These are phyloP conservation scores for Calonectria pteridis DNA, from an alignment of 2,329 filamentous ascomycete species.

Conservation along the genomic window DNA sequence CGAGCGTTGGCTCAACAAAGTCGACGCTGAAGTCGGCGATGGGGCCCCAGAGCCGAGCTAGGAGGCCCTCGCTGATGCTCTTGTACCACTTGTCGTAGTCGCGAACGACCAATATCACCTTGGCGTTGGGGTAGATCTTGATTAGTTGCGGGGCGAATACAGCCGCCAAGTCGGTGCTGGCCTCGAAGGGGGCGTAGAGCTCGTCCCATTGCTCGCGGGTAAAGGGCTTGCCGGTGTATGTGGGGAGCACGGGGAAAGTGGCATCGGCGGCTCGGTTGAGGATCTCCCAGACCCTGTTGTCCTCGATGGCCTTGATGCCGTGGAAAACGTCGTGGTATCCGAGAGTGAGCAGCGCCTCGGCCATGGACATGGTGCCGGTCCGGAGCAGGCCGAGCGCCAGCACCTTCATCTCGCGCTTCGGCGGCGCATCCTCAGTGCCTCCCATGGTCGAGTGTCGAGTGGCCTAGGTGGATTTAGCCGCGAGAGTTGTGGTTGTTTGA, in stretches of 20 bases:
- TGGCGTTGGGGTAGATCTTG: constrained; percentile 48
- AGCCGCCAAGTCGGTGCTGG: constrained; percentile 46
- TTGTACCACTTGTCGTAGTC: constrained; percentile 49
- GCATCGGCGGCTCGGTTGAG: constrained; percentile 48
- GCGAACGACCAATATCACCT: constrained; percentile 49
- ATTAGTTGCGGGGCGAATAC: constrained; percentile 47
- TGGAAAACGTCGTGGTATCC: constrained; percentile 52
- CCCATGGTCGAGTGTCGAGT: neutral
- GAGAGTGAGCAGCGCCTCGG: constrained; percentile 47
- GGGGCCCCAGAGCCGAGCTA: constrained; percentile 41
- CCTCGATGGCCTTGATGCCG: constrained; percentile 41
- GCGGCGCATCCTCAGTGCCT: neutral
- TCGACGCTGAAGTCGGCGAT: constrained; percentile 22
- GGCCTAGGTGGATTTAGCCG: too few relatives aligned
- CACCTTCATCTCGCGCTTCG: constrained; percentile 40
- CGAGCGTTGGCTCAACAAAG: constrained; percentile 48
- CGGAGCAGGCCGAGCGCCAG: constrained; percentile 48
- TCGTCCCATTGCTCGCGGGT: constrained; percentile 49
- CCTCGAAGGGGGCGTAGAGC: constrained; percentile 47
- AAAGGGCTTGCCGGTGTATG: constrained; percentile 45
- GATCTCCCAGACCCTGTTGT: constrained; percentile 39
- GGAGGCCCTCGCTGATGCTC: constrained; percentile 48
- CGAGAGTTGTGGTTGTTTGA: neutral
- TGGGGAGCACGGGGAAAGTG: constrained; percentile 41
- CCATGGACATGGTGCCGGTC: constrained; percentile 51